Evolutionary conservation across 78 protist species (phyloP).

Genomic region (Dictyostelium intermedium): DNA sequence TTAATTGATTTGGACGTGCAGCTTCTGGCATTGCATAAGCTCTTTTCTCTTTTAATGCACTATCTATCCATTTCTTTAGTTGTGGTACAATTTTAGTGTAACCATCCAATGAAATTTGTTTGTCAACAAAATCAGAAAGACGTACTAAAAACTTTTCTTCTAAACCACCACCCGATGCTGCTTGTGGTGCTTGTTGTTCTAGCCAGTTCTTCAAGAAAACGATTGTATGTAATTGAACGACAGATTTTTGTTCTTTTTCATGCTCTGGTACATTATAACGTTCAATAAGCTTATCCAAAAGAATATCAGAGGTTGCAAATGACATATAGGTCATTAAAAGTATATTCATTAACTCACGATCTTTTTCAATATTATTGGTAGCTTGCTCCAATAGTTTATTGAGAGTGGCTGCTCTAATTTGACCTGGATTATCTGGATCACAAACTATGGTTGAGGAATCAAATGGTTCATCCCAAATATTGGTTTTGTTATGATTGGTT

Average conservation of each 20-base stretch:
- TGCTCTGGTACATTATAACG: constrained; percentile 79
- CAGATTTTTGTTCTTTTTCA: constrained; percentile 38
- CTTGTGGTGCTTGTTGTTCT: constrained; percentile 79
- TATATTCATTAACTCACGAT: constrained; percentile 66
- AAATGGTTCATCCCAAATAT: constrained; percentile 67
- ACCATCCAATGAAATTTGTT: constrained; percentile 40
- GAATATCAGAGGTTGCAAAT: constrained; percentile 76
- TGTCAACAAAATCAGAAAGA: constrained; percentile 29
- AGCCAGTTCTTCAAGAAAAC: constrained; percentile 79
- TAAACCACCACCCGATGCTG: constrained; percentile 74
- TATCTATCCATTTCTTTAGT: constrained; percentile 41
- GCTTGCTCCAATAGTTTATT: constrained; percentile 61
- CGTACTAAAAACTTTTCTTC: constrained; percentile 71
- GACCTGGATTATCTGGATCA: constrained; percentile 43
- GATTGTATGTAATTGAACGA: constrained; percentile 59
- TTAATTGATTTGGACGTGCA: not conserved
- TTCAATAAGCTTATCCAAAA: constrained; percentile 61
- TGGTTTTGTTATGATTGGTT: constrained; percentile 11
- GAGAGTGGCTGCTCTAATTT: constrained; percentile 62
- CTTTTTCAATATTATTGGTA: constrained; percentile 63
- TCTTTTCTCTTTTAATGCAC: constrained; percentile 56
- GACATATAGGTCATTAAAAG: constrained; percentile 81
- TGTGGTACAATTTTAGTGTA: constrained; percentile 49
- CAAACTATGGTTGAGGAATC: constrained; percentile 27
- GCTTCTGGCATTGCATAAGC: constrained; percentile 79